A percentile compares a stretch with the other conserved stretches of the same genome.
Conservation (phyloP, 2,329 filamentous ascomycete genomes). For the Aspergillus clavatus region DNA sequence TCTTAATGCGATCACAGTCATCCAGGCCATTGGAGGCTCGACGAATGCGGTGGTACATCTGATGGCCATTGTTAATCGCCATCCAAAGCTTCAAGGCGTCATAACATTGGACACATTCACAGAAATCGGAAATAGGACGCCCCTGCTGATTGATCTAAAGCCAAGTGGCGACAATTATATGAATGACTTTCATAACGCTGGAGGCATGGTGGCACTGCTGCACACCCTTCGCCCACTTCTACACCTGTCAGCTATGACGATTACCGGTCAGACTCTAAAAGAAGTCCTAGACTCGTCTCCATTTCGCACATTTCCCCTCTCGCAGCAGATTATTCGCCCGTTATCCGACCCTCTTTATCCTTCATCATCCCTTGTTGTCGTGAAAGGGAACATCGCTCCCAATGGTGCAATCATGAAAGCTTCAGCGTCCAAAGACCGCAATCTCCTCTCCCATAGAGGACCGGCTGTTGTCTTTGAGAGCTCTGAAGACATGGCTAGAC, state of each 20-base stretch:
- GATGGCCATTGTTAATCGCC: slow-evolving; percentile 51
- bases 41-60: slow-evolving; percentile 54
- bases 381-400: slow-evolving; percentile 47
- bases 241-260: slow-evolving; percentile 43
- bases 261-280: slow-evolving; percentile 46
- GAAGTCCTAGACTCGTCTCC: slow-evolving; percentile 42
- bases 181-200: slow-evolving; percentile 52
- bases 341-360: slow-evolving; percentile 44
- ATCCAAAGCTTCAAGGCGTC: slow-evolving; percentile 43
- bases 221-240: slow-evolving; percentile 45
- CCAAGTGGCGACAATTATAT: slow-evolving; percentile 52
- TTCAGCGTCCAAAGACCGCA: slow-evolving; percentile 46
- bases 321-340: slow-evolving; percentile 41
- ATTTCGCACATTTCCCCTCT: slow-evolving; percentile 41
- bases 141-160: slow-evolving; percentile 49
- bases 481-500: slow-evolving; percentile 41
- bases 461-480: slow-evolving; percentile 48
- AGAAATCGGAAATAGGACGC: slow-evolving; percentile 45
- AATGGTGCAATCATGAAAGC: slow-evolving; percentile 49
- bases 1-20: slow-evolving; percentile 49
- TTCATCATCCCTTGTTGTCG: slow-evolving; percentile 42
- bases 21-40: slow-evolving; percentile 53
- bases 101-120: slow-evolving; percentile 47
- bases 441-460: slow-evolving; percentile 43
- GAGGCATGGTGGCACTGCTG: slow-evolving; percentile 48